These are phyloP conservation scores for Cutaneotrichosporon mucoides DNA, from an alignment of 1,284 basidiomycete genomes.

Conservation along the genomic window DNA sequence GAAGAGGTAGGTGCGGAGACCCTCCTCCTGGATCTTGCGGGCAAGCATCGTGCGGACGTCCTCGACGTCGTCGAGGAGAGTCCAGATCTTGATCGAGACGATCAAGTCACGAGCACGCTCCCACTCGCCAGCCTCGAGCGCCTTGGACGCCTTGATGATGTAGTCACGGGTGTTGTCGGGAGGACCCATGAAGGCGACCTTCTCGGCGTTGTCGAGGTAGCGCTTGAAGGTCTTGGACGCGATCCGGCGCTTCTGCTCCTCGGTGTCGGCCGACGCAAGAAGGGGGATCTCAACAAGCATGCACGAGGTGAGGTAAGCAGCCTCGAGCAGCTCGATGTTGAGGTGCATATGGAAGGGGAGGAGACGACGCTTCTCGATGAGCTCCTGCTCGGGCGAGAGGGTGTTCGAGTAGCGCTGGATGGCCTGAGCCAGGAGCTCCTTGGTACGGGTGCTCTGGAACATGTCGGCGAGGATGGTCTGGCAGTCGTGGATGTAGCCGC, in stretches of 20 bases:
- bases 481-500: conserved; percentile 89
- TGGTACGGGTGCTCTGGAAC: conserved; percentile 90
- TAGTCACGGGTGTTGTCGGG: conserved; percentile 98
- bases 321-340: conserved; percentile 96
- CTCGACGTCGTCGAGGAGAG: conserved; percentile 81
- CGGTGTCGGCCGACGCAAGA: conserved; percentile 87
- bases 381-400: conserved; percentile 91
- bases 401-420: conserved; percentile 87
- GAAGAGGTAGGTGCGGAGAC: conserved; percentile 93
- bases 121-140: conserved; percentile 95
- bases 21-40: conserved; percentile 94
- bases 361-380: conserved; percentile 90
- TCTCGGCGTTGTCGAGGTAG: conserved; percentile 92
- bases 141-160: conserved; percentile 98
- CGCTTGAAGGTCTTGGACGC: conserved; percentile 95
- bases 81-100: conserved; percentile 96
- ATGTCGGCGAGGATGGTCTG: conserved; percentile 93
- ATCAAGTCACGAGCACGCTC: conserved; percentile 89
- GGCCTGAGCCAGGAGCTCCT: conserved; percentile 95
- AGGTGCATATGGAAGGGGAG: conserved; percentile 99
- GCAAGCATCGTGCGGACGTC: conserved; percentile 93
- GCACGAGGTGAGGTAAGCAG: conserved; percentile 93
- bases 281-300: conserved; percentile 98
- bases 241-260: conserved; percentile 84
- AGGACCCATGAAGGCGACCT: conserved; percentile 96